These are phyloP conservation scores for Jamesozyma lodderae DNA, from an alignment of 805 yeast genomes.

Conservation along the genomic window DNA sequence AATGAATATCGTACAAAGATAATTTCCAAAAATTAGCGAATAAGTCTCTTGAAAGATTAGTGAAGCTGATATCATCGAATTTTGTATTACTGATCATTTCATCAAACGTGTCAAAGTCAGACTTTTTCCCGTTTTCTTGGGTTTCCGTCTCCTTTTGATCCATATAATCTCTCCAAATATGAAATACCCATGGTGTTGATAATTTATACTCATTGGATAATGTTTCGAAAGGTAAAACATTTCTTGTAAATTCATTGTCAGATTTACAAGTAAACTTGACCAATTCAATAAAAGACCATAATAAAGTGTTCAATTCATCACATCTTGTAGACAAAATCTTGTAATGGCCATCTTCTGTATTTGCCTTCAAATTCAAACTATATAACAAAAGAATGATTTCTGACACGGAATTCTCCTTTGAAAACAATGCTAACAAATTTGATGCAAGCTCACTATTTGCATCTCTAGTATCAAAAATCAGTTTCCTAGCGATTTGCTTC, in stretches of 20 bases:
- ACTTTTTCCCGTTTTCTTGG: slow-evolving; percentile 1
- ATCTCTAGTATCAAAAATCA: slow-evolving; percentile 46
- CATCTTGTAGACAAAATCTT: slow-evolving; percentile 62
- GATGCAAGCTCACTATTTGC: slow-evolving; percentile 39
- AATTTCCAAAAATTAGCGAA: slow-evolving; percentile 66
- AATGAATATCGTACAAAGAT: slow-evolving; percentile 61
- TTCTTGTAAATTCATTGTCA: slow-evolving; percentile 25
- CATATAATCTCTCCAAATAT: slow-evolving; percentile 56
- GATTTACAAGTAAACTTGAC: slow-evolving; percentile 40
- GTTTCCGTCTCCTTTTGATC: slow-evolving; percentile 18
- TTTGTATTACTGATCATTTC: slow-evolving; percentile 9
- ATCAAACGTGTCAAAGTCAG: slow-evolving; percentile 1
- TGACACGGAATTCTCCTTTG: slow-evolving; percentile 37
- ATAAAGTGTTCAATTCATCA: slow-evolving; percentile 63
- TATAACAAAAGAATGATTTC: slow-evolving; percentile 63
- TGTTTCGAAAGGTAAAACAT: slow-evolving; percentile 35
- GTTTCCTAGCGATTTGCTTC: slow-evolving; percentile 43
- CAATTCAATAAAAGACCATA: slow-evolving; percentile 56
- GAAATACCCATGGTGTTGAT: slow-evolving; percentile 60
- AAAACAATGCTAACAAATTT: slow-evolving; percentile 40
- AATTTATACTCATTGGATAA: slow-evolving; percentile 38
- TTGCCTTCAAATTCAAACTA: slow-evolving; percentile 34
- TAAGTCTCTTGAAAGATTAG: slow-evolving; percentile 33
- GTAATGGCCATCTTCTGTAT: slow-evolving; percentile 41
- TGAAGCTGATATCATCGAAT: slow-evolving; percentile 19